Evolutionary conservation across 768 basidiomycete species (phyloP), one percentile per base, ranked within the genome.

Genomic region (Russula olivacea): DNA sequence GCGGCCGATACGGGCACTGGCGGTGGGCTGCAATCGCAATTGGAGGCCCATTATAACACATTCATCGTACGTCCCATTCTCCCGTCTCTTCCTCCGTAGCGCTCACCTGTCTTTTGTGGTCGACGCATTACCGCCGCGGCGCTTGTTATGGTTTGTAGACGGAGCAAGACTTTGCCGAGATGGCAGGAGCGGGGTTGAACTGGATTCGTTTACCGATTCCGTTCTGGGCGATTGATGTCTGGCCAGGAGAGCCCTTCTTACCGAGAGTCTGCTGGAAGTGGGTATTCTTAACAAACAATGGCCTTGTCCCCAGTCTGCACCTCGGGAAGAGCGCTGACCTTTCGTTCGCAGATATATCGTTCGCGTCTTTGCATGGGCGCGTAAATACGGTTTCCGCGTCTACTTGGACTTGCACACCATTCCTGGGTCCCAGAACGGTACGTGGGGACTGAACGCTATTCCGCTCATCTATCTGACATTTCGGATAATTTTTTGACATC

Each of bases 361-460:
- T 28, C 85, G 84, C 51, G 80, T 88, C 40, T 76, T 96, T 53
- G 79, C 78, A 9, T 98, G 94, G 94, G 87, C 86, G 10, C 81
- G 93, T 54, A 96, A 98, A 74, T 97, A 97, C 71, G 93, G 93
- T 1, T 70, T 97, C 30, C 82, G 93, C 32, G 82, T 96, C 56
- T 84, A 82, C 69, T 76, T 96, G 28, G 94, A 96, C 74, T 74
- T 93, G 45, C 91, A 93, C 73, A 81, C 89, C 19, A 78, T 87
- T 40, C 92, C 93, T 50, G 93, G 93, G 48, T 85, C 85, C 53
- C 90, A 92, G 70, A 91, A 91, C 72, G 89, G 87, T 79, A 59
- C 54, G 69, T 63, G 38, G n/a, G 15, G 28, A 40, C 21, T 17
- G 19, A 19, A 23, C 51, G 19, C 34, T 63, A 23, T 43, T 49